Base-by-base conservation (phyloP, 1,284 basidiomycete genomes). In the Cutaneotrichosporon sp. region DNA sequence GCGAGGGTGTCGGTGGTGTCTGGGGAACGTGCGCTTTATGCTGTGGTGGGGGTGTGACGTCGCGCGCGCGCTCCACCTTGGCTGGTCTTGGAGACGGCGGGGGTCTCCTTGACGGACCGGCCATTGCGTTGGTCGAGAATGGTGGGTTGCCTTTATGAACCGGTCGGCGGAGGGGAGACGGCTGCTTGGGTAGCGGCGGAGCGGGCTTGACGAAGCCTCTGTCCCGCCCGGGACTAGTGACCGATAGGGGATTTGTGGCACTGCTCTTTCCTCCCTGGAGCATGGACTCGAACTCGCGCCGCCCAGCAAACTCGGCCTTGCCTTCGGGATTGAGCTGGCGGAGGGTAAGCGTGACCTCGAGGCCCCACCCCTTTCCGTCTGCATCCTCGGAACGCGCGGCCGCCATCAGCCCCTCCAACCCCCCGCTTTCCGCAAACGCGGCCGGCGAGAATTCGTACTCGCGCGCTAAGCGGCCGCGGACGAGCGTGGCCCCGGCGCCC, bases 361-460 rank as follows among this genome's bases (percentile, higher is more conserved):
- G 64, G 8, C 77, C 77, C 77, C 77, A 79, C 1, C 75, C 76
- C 52, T 72, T 74, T 11, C 74, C 76, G 63, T 75, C 76, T 2
- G 36, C 52, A 31, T 71, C 72, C 38, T 73, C 73, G 8, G 22
- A 30, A 0, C 49, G 60, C 0, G 73, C 73, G 2, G 74, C 72
- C 8, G 73, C 76, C 66, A 78, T 70, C n/a, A 79, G 63, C 0
- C 71, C 77, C 62, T 77, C 77, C 4, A 79, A 63, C 2, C 77
- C 77, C 3, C 73, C 75, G 42, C 71, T 68, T 1, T 66, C 69
- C 2, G 70, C 69, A 57, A 74, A 76, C 26, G 63, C 62, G 2
- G 67, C 63, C 2, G 70, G 64, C 5, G 73, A 72, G 58, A 79
- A 79, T 52, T 77, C 76, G 61, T 75, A 70, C 46, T 75, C 76